Conservation (phyloP, 768 basidiomycete species). For the Lactarius sp. region DNA sequence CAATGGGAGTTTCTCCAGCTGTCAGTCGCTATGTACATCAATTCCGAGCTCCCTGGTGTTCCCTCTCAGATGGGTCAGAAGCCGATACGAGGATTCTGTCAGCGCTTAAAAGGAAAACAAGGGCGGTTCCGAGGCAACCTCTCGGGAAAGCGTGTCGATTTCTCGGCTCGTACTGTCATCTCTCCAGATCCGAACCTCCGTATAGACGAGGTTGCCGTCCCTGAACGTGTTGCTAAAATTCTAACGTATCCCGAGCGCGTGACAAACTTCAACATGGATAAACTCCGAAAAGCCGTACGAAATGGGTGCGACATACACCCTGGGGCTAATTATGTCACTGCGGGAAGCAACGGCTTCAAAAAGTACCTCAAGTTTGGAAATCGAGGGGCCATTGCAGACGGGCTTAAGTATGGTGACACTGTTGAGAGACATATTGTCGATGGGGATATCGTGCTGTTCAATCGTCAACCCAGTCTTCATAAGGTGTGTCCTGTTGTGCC, state of each 20-base stretch:
- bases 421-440: conserved; percentile 95
- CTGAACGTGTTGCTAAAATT: conserved; percentile 90
- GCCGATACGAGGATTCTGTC: conserved; percentile 95
- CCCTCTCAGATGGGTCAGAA: conserved; percentile 84
- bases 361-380: conserved; percentile 89
- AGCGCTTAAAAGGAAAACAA: conserved; percentile 97
- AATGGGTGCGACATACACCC: conserved; percentile 92
- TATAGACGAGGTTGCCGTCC: conserved; percentile 98
- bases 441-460: conserved; percentile 95
- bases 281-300: conserved; percentile 66
- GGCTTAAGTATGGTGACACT: conserved; percentile 78
- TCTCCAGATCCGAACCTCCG: conserved; percentile 98
- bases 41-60: conserved; percentile 93
- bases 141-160: conserved; percentile 98
- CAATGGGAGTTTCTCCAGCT: conserved; percentile 98
- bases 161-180: conserved; percentile 96
- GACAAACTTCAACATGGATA: conserved; percentile 82
- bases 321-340: conserved; percentile 90
- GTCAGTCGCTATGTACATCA: conserved; percentile 95
- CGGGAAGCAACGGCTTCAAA: conserved; percentile 73
- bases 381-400: conserved; percentile 71
- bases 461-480: conserved; percentile 97
- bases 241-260: conserved; percentile 96
- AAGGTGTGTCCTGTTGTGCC: conserved; percentile 47
- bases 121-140: conserved; percentile 98